Evolutionary conservation across 2,329 filamentous ascomycete species (phyloP).

Genomic region (Colletotrichum chrysophilum): DNA sequence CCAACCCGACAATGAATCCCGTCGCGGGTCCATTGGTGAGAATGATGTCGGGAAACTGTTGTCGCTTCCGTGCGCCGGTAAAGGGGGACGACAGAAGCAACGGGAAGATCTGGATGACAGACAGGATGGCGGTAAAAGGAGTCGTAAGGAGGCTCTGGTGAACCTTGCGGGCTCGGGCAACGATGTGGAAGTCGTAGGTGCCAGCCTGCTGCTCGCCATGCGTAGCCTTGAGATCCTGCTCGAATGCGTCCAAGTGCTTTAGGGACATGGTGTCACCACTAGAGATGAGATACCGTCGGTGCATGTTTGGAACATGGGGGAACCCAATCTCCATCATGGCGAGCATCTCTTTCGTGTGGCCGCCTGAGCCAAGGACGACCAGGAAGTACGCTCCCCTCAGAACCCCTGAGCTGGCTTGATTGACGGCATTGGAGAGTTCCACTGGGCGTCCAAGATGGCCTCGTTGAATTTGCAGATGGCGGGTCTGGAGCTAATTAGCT

Average conservation of each 20-base stretch:
- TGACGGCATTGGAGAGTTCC: neutral
- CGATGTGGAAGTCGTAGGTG: slow-evolving; percentile 67
- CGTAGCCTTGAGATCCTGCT: slow-evolving; percentile 36
- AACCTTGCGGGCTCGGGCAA: slow-evolving; percentile 80
- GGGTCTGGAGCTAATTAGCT: neutral
- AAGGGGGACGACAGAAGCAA: slow-evolving; percentile 51
- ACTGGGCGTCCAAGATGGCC: neutral
- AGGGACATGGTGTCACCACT: slow-evolving; percentile 78
- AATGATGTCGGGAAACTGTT: slow-evolving; percentile 72
- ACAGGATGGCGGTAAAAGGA: slow-evolving; percentile 70
- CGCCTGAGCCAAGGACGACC: slow-evolving; percentile 88
- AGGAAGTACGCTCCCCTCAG: slow-evolving; percentile 62
- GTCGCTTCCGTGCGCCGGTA: slow-evolving; percentile 25
- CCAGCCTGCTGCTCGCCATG: slow-evolving; percentile 33
- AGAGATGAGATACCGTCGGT: slow-evolving; percentile 83
- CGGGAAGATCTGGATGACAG: slow-evolving; percentile 66
- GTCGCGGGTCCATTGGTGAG: slow-evolving; percentile 90
- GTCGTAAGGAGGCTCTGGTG: slow-evolving; percentile 82
- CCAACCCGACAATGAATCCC: slow-evolving; percentile 73
- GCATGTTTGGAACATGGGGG: slow-evolving; percentile 54
- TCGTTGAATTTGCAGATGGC: slow-evolving; percentile 10
- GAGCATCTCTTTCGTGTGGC: slow-evolving; percentile 95
- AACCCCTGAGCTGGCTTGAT: slow-evolving; percentile 3
- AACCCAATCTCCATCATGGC: slow-evolving; percentile 74
- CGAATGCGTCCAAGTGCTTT: slow-evolving; percentile 66